Evolutionary conservation across 345 rosid genomes (phyloP).

Genomic region (Acer campestre): DNA sequence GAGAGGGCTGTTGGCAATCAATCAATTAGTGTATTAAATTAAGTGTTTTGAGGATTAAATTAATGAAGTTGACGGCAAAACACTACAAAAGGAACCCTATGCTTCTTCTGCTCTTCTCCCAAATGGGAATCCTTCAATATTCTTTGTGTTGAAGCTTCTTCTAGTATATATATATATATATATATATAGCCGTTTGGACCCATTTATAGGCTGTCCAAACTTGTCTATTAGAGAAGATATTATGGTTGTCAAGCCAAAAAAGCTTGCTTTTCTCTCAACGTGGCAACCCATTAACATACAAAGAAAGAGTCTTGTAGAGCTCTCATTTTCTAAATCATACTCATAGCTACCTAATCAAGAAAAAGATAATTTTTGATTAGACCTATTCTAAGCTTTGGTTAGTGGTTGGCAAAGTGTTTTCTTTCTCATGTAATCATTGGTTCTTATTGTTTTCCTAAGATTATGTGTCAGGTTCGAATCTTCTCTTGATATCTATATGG

Average conservation of each 20-base stretch:
- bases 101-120: background rate
- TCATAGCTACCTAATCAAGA: slow-evolving; percentile 4
- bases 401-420: background rate
- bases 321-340: slow-evolving; percentile 5
- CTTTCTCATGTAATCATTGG: background rate
- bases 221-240: slow-evolving; percentile 8
- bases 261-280: slow-evolving; percentile 17
- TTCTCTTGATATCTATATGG: no score
- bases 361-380: background rate
- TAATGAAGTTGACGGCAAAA: slow-evolving; percentile 30
- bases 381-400: background rate
- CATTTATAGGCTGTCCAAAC: slow-evolving; percentile 23
- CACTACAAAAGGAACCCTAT: slow-evolving; percentile 18
- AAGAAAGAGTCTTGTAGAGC: background rate
- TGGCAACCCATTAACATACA: slow-evolving; percentile 11
- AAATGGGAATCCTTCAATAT: slow-evolving; percentile 23
- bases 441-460: no score
- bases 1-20: slow-evolving; percentile 16
- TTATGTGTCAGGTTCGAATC: no score
- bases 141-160: slow-evolving; percentile 26
- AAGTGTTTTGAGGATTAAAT: slow-evolving; percentile 15
- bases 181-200: slow-evolving; percentile 16
- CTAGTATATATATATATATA: background rate
- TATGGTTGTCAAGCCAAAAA: slow-evolving; percentile 6
- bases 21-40: slow-evolving; percentile 16